Base-by-base conservation (phyloP, 2,329 filamentous ascomycete species). In the Nigrograna mackinnonii region DNA sequence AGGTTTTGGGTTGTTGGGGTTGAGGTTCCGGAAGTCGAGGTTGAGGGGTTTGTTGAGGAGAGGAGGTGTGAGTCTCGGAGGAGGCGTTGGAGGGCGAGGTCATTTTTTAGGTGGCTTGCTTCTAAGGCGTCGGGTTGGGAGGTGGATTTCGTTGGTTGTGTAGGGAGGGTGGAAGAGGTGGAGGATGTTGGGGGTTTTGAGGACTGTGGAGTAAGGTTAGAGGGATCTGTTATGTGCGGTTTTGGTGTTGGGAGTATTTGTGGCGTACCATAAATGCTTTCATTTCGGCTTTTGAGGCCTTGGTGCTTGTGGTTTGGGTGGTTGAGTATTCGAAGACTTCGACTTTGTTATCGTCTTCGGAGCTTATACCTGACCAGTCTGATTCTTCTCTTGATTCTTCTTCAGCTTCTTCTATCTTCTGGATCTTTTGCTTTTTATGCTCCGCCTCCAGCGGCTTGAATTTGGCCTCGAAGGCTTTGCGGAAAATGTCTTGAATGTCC, bases 1-100 rank as follows among this genome's bases (percentile, higher is more conserved):
- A 72, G 57, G 13, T 70, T 63, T 17, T 79, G 75, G 0, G 57
- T 62, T 1, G 60, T 58, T 33, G 55, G 47, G 28, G 53, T 51
- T 14, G 79, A 76, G 33, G 79, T 77, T 3, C 78, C 73, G 41
- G 78, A 74, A 19, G 75, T 73, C 9, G 78, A 75, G 42, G 41
- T 13, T n/a, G 24, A 76, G 31, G 79, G 77, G 3, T 78, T 74
- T 41, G 77, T 73, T 20, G 75, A 73, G 12, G 78, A 75, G 43
- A 97, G 83, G 47, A 97, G 85, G 70, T 96, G 91, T 0, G 91
- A 96, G 76, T 99, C 94, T 55, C 86, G 80, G 44, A 99, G 83
- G 30, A 99, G 83, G 35, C 91, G 86, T 67, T 96, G 92, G 12
- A 99, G 83, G 28, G 89, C 91, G 40, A 96, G 83, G 67, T 97